Percentiles rank a stretch among this genome's conserved stretches.
Evolutionary conservation across 176 grass and related monocot species (phyloP).

Genomic region (Raddia guianensis): DNA sequence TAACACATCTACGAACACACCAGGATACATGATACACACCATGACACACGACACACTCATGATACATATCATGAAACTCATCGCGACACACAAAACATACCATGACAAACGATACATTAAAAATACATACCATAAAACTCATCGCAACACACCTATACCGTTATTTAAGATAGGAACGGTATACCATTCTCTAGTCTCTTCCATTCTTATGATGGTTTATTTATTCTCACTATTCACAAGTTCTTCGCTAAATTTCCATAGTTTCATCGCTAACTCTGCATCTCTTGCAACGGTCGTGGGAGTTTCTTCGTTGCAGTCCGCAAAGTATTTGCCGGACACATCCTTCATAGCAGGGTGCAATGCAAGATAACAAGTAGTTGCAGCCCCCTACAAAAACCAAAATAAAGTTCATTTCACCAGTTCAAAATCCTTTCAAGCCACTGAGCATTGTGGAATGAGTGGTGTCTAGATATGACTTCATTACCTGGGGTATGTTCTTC

Average conservation of each 20-base stretch:
- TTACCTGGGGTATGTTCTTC: constrained; percentile 63
- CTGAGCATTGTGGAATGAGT: neutral
- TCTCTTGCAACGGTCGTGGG: constrained; percentile 48
- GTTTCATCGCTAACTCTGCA: constrained; percentile 41
- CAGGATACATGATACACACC: no score
- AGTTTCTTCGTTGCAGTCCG: constrained; percentile 43
- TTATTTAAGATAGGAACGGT: no score
- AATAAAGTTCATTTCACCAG: neutral
- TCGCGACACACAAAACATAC: no score
- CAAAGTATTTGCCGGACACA: constrained; percentile 61
- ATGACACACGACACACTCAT: no score
- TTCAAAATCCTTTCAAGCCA: neutral
- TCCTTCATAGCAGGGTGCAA: constrained; percentile 52
- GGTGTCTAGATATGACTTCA: neutral
- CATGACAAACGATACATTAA: no score
- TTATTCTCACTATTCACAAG: no score
- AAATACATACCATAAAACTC: no score
- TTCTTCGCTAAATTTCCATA: constrained; percentile 41
- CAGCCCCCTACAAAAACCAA: constrained; percentile 52
- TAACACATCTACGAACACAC: no score
- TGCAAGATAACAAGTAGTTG: constrained; percentile 14
- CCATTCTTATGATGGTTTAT: no score
- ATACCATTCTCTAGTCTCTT: no score
- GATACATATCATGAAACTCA: no score
- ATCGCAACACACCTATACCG: no score